These are phyloP conservation scores for Spraguea lophii DNA, from an alignment of 371 early-diverging fungal genomes.

Conservation along the genomic window DNA sequence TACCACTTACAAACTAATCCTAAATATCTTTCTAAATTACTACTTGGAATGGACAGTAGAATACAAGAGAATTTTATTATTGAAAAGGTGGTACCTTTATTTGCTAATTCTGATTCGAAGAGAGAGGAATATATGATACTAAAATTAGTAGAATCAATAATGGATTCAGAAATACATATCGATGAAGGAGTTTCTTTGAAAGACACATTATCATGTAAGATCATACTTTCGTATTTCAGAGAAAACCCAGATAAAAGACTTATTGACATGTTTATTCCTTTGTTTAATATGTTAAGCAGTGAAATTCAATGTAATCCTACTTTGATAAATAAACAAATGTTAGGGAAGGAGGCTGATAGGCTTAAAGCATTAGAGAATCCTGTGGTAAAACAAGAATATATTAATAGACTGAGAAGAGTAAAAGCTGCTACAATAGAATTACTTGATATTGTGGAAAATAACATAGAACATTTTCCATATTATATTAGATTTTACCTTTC, in stretches of 20 bases:
- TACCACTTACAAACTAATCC: conserved; percentile 86
- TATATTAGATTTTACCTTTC: neutral
- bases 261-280: neutral
- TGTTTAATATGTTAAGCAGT: neutral
- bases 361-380: neutral
- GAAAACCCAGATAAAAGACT: neutral
- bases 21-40: conserved; percentile 57
- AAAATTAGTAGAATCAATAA: conserved; percentile 59
- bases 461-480: neutral
- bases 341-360: neutral
- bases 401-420: neutral
- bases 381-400: neutral
- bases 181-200: neutral
- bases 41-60: conserved; percentile 52
- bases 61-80: conserved; percentile 59
- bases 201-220: neutral
- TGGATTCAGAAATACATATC: neutral
- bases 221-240: neutral
- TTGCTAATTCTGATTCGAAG: conserved; percentile 72
- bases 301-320: neutral
- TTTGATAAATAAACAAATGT: neutral
- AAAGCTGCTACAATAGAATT: too few relatives aligned
- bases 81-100: conserved; percentile 66
- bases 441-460: too few relatives aligned
- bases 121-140: conserved; percentile 84